Evolutionary conservation across 2,329 filamentous ascomycete species (phyloP).

Genomic region (Colletotrichum navitas): DNA sequence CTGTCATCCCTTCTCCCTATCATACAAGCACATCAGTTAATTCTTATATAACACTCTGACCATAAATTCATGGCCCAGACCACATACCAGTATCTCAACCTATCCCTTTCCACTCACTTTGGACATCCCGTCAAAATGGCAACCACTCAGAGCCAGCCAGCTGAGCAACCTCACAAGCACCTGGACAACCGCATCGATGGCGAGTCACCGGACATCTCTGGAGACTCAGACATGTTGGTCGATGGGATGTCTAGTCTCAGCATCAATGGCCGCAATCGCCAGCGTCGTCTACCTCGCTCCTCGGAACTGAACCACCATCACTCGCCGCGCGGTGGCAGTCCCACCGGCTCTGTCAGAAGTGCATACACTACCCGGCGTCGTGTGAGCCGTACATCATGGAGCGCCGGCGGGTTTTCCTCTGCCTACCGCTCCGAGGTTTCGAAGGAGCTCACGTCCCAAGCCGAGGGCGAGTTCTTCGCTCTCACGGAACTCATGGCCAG

Average conservation of each 20-base stretch:
- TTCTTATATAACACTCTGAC: not conserved
- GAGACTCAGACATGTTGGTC: not conserved
- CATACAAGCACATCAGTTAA: not conserved
- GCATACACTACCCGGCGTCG: slow-evolving; percentile 9
- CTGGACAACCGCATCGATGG: not conserved
- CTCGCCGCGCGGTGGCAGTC: slow-evolving; percentile 20
- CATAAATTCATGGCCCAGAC: slow-evolving; percentile 2
- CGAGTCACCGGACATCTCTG: not conserved
- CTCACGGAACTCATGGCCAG: slow-evolving; percentile 35
- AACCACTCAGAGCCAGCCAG: not conserved
- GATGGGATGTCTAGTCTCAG: slow-evolving; percentile 2
- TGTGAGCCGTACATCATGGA: slow-evolving; percentile 19
- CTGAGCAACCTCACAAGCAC: not conserved
- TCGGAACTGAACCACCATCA: not conserved
- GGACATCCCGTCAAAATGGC: slow-evolving; percentile 2
- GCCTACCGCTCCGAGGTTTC: slow-evolving; percentile 27
- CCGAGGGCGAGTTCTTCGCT: slow-evolving; percentile 35
- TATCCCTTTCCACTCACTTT: not conserved
- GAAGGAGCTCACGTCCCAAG: slow-evolving; percentile 33
- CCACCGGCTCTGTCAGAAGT: slow-evolving; percentile 26
- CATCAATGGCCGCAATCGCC: not conserved
- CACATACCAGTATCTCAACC: slow-evolving; percentile 12
- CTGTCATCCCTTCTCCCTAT: too few species aligned
- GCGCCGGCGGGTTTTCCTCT: slow-evolving; percentile 4
- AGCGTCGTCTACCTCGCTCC: slow-evolving; percentile 7